phyloP scores from a whole-genome alignment of 2,329 filamentous ascomycete genomes.

The Alternaria arborescens region DNA sequence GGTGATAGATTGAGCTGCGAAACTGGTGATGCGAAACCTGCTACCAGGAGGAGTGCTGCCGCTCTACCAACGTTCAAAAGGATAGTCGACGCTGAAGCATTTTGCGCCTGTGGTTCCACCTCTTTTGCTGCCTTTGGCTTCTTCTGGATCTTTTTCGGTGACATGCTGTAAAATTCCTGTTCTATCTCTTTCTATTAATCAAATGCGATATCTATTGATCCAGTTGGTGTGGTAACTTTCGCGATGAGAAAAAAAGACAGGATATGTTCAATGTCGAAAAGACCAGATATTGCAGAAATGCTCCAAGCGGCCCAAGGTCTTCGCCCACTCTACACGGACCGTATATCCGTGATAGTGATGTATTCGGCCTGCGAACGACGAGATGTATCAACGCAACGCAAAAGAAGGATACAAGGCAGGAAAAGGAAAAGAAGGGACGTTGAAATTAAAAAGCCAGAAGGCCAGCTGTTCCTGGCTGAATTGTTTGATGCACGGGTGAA shows the following conservation, averaged over 20 bases:
- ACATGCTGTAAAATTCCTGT: slow-evolving; percentile 32
- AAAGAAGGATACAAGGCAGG: slow-evolving; percentile 15
- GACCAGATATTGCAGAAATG: slow-evolving; percentile 24
- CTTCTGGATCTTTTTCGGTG: slow-evolving; percentile 44
- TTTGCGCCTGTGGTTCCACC: slow-evolving; percentile 33
- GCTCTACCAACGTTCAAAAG: slow-evolving; percentile 46
- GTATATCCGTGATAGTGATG: slow-evolving; percentile 22
- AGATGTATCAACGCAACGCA: slow-evolving; percentile 5
- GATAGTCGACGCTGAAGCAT: slow-evolving; percentile 32
- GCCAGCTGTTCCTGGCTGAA: slow-evolving; percentile 43
- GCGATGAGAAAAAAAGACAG: neutral
- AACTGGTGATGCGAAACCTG: slow-evolving; percentile 72
- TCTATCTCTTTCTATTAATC: slow-evolving; percentile 13
- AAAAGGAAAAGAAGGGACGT: slow-evolving; percentile 16
- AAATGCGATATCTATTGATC: neutral
- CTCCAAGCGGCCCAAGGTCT: slow-evolving; percentile 23
- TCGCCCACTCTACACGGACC: slow-evolving; percentile 28
- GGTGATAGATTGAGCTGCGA: slow-evolving; percentile 83
- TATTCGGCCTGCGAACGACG: slow-evolving; percentile 34
- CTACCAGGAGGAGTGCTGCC: slow-evolving; percentile 60
- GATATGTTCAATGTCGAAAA: slow-evolving; percentile 11
- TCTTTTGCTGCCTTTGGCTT: slow-evolving; percentile 46
- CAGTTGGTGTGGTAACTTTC: too few species aligned
- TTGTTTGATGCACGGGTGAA: slow-evolving; percentile 45
- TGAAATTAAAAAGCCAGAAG: slow-evolving; percentile 32